Base-by-base conservation (phyloP, 352 stramenopile species). In the Phytophthora brassicae region DNA sequence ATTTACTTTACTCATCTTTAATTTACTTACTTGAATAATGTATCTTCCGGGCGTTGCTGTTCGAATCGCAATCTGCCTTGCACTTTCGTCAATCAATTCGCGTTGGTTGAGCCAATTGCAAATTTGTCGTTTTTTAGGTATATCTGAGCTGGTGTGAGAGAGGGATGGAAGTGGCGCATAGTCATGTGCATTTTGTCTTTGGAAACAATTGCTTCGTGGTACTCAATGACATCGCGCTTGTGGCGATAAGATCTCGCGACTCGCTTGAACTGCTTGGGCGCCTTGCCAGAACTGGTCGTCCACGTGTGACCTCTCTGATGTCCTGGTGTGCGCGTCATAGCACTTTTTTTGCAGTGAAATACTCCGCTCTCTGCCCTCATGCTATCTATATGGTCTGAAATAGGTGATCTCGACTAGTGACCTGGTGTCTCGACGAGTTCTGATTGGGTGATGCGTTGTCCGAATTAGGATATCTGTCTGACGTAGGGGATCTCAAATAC, bases 401-500 rank as follows among this genome's bases (percentile, higher is more conserved):
- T 57, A 53, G 17, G 28, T 52, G 14, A 47, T 56, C 24, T 64
- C 39, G 14, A 42, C 0, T 54, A 28, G 17, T 41, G 38, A 20
- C 28, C 28, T 52, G 38, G 14, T 23, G 29, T 3, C 19, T 56
- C 19, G 2, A 41, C 14, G 47, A 16, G 2, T 20, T 66, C 4
- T 45, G 22, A 61, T 66, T 61, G 45, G 20, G 22, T 66, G 9
- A 26, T 35, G 26, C 0, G 12, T 14, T 35, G 59, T 61, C 12
- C 44, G 50, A 52, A 61, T 51, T 56, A 52, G 44, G 50, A 56
- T 31, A 52, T 56, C 22, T 61, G 42, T 60, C 48, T 60, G 41
- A 60, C 44, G 39, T 60, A 60, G 47, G 48, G 48, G 26, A 64
- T 43, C 45, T 60, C 49, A 60, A 52, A 66, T 66, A 61, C 50